Base-by-base conservation (phyloP, 495 filamentous ascomycete genomes). In the Lentithecium fluviatile region DNA sequence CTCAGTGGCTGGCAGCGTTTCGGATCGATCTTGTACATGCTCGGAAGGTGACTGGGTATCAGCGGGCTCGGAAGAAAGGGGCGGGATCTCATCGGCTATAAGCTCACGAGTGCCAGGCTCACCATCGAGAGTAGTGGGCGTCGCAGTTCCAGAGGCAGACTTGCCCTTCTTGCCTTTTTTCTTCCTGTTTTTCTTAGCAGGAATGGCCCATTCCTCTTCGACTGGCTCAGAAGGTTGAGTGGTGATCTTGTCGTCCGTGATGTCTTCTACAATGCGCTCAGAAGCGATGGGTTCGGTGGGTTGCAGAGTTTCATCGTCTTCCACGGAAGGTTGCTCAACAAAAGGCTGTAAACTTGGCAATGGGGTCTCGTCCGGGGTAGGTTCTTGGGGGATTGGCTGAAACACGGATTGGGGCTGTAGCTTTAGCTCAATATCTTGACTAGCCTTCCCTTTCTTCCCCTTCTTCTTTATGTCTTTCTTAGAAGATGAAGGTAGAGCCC, bases 161-260 rank as follows among this genome's bases (percentile, higher is more conserved):
- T 64, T 48, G 1, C 32, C 49, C 23, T 64, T 64, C 49, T 64
- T 64, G 40, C 55, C 55, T 48, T 46, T 57, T 48, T 62, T 62
- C 29, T 58, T 32, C 29, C 29, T 58, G 21, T 52, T 23, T 19
- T 54, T 58, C 24, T 57, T 56, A 11, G 47, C 38, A 49, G 49
- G 37, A 6, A 36, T 21, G 12, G 57, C n/a, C 26, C 7, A 29
- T 59, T 59, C 29, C 2, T 53, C 34, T 21, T 20, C 26, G 13
- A 20, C 40, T 3, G 24, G 50, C n/a, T n/a, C 26, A 17, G 32
- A 53, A 38, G 36, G 17, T 11, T 37, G 17, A 34, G n/a, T 6
- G 6, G 13, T 15, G 5, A 13, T n/a, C 19, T 43, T 32, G 29
- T 32, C 29, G 10, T 32, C 10, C 29, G 17, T 3, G 29, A 32